These are phyloP conservation scores for Pochonia chlamydosporia DNA, from an alignment of 2,329 filamentous ascomycete species.

Conservation along the genomic window DNA sequence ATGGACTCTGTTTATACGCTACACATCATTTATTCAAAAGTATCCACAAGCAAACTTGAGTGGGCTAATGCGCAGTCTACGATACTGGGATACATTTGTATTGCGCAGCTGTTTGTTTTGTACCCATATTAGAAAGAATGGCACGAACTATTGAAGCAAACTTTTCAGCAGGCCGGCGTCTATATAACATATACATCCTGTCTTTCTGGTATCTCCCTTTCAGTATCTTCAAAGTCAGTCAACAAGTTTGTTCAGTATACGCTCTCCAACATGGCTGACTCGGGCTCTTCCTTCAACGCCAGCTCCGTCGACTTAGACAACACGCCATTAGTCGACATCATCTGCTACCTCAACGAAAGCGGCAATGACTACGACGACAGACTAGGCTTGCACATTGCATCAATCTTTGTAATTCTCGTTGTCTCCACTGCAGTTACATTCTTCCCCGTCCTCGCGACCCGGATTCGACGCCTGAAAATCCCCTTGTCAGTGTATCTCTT, in stretches of 20 bases:
- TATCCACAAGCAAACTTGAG: background rate
- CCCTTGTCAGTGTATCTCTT: conserved; percentile 74
- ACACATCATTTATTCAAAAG: too few relatives aligned
- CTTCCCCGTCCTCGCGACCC: conserved; percentile 65
- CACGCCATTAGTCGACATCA: conserved; percentile 21
- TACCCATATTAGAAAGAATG: too few relatives aligned
- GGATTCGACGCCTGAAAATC: conserved; percentile 52
- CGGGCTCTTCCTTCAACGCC: conserved; percentile 42
- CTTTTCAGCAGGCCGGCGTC: too few relatives aligned
- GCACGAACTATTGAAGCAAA: too few relatives aligned
- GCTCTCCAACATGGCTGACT: conserved; percentile 23
- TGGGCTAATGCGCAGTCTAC: background rate
- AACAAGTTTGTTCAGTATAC: too few relatives aligned
- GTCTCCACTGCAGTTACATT: conserved; percentile 64
- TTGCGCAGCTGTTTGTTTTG: too few relatives aligned
- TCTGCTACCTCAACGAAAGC: conserved; percentile 42
- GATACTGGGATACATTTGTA: background rate
- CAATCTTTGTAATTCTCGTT: conserved; percentile 82
- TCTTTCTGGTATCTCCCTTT: too few relatives aligned
- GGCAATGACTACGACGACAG: conserved; percentile 52
- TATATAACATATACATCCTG: too few relatives aligned
- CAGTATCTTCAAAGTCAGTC: too few relatives aligned
- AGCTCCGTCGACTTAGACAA: conserved; percentile 61
- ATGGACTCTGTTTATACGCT: too few relatives aligned
- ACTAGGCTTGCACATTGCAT: conserved; percentile 69